These are phyloP conservation scores for Naematelia aurantialba DNA, from an alignment of 768 basidiomycete species.

Conservation along the genomic window DNA sequence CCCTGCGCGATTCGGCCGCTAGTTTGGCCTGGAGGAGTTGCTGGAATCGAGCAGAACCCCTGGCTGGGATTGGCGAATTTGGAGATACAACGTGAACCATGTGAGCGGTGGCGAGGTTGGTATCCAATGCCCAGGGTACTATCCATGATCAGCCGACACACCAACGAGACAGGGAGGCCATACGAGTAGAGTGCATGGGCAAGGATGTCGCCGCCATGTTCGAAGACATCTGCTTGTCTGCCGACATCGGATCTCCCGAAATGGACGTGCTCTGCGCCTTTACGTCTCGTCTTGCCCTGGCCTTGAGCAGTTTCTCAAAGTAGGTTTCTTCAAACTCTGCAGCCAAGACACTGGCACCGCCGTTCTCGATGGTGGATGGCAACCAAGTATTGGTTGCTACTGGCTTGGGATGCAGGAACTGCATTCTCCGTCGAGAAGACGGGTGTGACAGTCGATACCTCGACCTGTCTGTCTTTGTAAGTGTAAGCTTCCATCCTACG, in stretches of 20 bases:
- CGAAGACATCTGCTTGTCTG: background rate
- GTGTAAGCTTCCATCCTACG: too few species aligned
- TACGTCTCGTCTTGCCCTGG: background rate
- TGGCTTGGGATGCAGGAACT: too few species aligned
- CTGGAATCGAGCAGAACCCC: constrained; percentile 8
- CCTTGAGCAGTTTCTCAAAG: background rate
- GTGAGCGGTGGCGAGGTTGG: background rate
- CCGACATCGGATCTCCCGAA: background rate
- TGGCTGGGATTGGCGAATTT: background rate
- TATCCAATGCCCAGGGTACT: background rate
- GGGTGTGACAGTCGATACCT: too few species aligned
- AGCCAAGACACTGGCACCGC: background rate
- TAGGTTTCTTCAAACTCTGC: background rate
- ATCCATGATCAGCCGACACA: background rate
- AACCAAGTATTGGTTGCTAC: background rate
- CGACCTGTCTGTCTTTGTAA: too few species aligned
- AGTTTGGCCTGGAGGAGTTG: constrained; percentile 7
- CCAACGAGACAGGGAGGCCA: background rate
- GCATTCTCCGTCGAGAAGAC: too few species aligned
- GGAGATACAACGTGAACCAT: background rate
- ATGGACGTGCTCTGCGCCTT: background rate
- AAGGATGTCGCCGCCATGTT: background rate
- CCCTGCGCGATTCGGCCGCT: constrained; percentile 1
- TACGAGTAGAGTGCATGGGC: background rate
- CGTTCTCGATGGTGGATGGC: background rate